Evolutionary conservation across 306 rosid genomes (phyloP), one percentile per base, ranked within the genome.

Genomic region (Aeschynomene evenia): DNA sequence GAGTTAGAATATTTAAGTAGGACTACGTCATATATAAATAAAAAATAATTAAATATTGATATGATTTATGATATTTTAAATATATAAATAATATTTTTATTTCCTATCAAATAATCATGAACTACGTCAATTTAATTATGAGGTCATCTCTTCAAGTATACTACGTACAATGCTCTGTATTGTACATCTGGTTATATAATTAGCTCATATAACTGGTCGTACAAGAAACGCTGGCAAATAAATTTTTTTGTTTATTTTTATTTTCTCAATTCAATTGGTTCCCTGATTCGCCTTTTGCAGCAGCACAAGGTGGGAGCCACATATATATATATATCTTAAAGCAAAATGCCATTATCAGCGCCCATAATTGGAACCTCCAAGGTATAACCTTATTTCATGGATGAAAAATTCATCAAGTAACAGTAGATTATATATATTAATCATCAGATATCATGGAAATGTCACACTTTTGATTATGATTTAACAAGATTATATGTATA

Each of bases 321-420:
- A n/a, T n/a, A n/a, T n/a, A n/a, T n/a, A n/a, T n/a, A n/a, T n/a
- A n/a, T 68, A 28, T 28, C 24, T 68, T 51, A 21, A 67, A 63
- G 63, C 63, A 69, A n/a, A n/a, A 4, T 36, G 74, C 55, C 64
- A 54, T 70, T 42, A 70, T 70, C 75, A 42, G 40, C 40, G 40
- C 40, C 40, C 40, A 34, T 34, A 9, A 7, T 34, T 34, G 6
- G 10, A 34, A 34, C 40, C 40, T 34, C 40, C 40, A 34, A 34
- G 36, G 66, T 31, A 55, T n/a, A n/a, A n/a, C 79, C 66, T 52
- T 63, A 48, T 67, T 36, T 63, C 69, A 36, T 48, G 21, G 34
- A 46, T 34, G 11, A 2, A 34, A 0, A 66, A 56, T 40, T 58
- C 34, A 57, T 75, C 42, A 37, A 55, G 9, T 34, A 29, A 4